These are phyloP conservation scores for Cyclotella distinguenda DNA, from an alignment of 108 stramenopile species.

Conservation along the genomic window DNA sequence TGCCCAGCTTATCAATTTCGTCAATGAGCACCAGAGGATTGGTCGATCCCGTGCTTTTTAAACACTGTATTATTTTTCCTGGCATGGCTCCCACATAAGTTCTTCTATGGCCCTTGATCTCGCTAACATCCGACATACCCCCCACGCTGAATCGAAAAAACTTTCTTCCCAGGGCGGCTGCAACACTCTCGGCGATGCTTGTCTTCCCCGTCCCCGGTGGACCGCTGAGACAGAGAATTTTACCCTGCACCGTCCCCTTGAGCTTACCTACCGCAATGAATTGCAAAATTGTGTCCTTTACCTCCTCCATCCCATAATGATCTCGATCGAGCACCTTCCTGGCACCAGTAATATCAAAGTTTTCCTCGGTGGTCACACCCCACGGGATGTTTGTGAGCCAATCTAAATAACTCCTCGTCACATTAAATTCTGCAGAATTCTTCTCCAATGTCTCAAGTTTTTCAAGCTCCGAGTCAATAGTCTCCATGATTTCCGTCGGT, in stretches of 20 bases:
- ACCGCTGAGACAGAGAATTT: conserved; percentile 93
- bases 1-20: conserved; percentile 97
- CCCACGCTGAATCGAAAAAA: conserved; percentile 97
- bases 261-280: conserved; percentile 98
- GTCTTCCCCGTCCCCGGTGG: conserved; percentile 91
- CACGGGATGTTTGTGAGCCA: conserved; percentile 96
- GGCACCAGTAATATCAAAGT: conserved; percentile 84
- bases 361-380: conserved; percentile 83
- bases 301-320: conserved; percentile 97
- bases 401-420: conserved; percentile 94
- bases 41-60: conserved; percentile 80
- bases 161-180: conserved; percentile 86
- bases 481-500: conserved; percentile 69
- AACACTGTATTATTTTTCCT: conserved; percentile 95
- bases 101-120: conserved; percentile 98
- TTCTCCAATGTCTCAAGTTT: conserved; percentile 91
- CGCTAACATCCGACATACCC: conserved; percentile 91
- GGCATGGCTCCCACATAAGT: conserved; percentile 99
- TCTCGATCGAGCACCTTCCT: conserved; percentile 80
- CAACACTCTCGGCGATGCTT: conserved; percentile 90
- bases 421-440: conserved; percentile 95
- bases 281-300: conserved; percentile 95
- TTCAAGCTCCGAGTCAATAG: conserved; percentile 89
- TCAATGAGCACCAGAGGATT: conserved; percentile 97
- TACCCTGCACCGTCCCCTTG: conserved; percentile 89